phyloP scores from a whole-genome alignment of 2,329 filamentous ascomycete species.

The Bimuria novae-zelandiae region DNA sequence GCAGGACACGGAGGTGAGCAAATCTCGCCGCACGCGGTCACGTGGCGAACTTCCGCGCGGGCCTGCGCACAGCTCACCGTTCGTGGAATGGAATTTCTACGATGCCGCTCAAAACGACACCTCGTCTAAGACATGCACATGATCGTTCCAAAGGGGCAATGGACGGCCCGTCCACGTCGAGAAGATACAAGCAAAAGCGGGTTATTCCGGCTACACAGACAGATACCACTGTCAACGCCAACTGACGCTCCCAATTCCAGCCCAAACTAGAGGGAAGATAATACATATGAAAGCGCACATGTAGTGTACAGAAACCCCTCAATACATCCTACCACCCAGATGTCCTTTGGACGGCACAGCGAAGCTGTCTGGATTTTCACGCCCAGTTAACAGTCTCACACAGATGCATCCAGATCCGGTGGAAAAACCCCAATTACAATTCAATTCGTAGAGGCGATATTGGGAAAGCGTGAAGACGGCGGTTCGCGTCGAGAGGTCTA shows the following conservation, averaged over 20 bases:
- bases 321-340: background rate
- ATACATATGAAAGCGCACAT: constrained; percentile 27
- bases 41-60: constrained; percentile 21
- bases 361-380: background rate
- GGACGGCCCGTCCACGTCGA: too few species aligned
- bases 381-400: background rate
- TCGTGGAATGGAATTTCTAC: too few species aligned
- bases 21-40: constrained; percentile 27
- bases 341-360: constrained; percentile 14
- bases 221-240: constrained; percentile 16
- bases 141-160: too few species aligned
- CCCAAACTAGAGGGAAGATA: constrained; percentile 35
- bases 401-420: background rate
- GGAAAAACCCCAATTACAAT: constrained; percentile 1
- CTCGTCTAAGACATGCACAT: too few species aligned
- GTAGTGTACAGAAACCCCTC: constrained; percentile 27
- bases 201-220: background rate
- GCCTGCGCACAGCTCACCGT: too few species aligned
- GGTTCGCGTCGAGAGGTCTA: constrained; percentile 9
- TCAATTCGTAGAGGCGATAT: constrained; percentile 1
- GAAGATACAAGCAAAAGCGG: background rate
- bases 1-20: constrained; percentile 23
- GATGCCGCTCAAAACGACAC: too few species aligned
- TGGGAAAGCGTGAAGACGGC: background rate
- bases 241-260: constrained; percentile 7